Percentiles rank a stretch among this genome's conserved stretches.
phyloP scores from a whole-genome alignment of 805 yeast species.

The Metschnikowia cubensis region DNA sequence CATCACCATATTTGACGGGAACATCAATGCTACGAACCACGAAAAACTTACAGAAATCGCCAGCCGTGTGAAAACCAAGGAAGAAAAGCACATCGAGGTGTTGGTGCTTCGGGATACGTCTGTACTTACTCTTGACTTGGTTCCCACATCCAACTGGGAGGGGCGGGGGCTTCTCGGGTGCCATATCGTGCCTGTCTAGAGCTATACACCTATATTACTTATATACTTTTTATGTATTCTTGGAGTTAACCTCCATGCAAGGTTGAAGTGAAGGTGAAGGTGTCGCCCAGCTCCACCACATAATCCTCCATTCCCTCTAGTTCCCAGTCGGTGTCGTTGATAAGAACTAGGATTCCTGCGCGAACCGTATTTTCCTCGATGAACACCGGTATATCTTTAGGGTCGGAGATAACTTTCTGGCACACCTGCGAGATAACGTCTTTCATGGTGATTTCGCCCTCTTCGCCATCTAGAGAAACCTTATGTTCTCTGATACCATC shows the following conservation, averaged over 20 bases:
- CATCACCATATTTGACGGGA: slow-evolving; percentile 49
- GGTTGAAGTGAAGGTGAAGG: slow-evolving; percentile 85
- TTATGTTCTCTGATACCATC: slow-evolving; percentile 52
- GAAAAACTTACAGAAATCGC: slow-evolving; percentile 45
- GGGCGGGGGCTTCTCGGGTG: slow-evolving; percentile 74
- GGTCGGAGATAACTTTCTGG: slow-evolving; percentile 51
- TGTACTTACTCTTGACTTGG: slow-evolving; percentile 19
- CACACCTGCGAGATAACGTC: slow-evolving; percentile 57
- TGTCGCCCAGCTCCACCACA: slow-evolving; percentile 70
- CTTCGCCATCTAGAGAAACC: slow-evolving; percentile 41
- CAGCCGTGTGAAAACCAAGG: slow-evolving; percentile 37
- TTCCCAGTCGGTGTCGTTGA: slow-evolving; percentile 97
- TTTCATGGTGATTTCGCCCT: slow-evolving; percentile 39
- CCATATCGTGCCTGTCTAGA: slow-evolving; percentile 33
- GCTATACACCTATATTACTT: not conserved
- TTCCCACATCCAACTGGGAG: slow-evolving; percentile 54
- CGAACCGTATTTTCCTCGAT: slow-evolving; percentile 78
- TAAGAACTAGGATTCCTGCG: slow-evolving; percentile 87
- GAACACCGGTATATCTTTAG: slow-evolving; percentile 67
- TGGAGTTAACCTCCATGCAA: slow-evolving; percentile 86
- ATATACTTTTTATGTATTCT: too few species aligned
- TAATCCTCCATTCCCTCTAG: slow-evolving; percentile 84
- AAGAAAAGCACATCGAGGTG: slow-evolving; percentile 26
- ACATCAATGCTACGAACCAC: slow-evolving; percentile 54
- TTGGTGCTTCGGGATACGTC: slow-evolving; percentile 29